phyloP scores from a whole-genome alignment of 192 early-diverging fungal genomes.

The Podila horticola region DNA sequence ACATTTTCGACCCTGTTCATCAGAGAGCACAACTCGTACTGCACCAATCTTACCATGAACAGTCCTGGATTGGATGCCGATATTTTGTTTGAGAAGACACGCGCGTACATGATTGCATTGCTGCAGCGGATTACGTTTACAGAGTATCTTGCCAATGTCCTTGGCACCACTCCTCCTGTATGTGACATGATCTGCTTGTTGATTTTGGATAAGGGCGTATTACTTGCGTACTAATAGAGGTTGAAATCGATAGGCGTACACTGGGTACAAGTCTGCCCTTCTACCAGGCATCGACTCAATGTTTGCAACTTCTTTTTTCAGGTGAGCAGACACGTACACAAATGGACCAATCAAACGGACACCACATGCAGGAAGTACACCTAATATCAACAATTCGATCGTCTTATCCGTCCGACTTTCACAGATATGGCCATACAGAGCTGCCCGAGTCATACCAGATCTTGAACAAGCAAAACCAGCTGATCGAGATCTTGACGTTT shows the following conservation, averaged over 20 bases:
- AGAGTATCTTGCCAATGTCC: background rate
- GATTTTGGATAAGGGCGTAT: background rate
- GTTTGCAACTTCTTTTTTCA: background rate
- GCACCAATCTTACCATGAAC: background rate
- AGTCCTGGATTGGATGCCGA: background rate
- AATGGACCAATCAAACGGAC: too few species aligned
- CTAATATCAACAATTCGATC: too few species aligned
- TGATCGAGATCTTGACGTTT: background rate
- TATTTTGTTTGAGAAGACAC: background rate
- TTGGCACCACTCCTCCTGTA: background rate
- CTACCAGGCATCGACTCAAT: background rate
- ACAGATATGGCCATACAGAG: background rate
- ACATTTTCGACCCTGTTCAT: constrained; percentile 5
- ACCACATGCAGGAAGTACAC: too few species aligned
- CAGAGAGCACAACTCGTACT: background rate
- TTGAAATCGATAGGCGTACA: background rate
- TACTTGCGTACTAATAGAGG: too few species aligned
- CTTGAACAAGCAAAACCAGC: constrained; percentile 10
- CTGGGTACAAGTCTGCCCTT: background rate
- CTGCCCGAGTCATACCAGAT: constrained; percentile 6
- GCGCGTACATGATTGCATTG: constrained; percentile 2
- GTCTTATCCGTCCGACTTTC: too few species aligned
- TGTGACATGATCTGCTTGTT: background rate
- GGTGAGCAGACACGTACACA: background rate
- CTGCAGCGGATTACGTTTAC: background rate